Evolutionary conservation across 2,329 filamentous ascomycete genomes (phyloP).

Genomic region (Coniella lustricola): DNA sequence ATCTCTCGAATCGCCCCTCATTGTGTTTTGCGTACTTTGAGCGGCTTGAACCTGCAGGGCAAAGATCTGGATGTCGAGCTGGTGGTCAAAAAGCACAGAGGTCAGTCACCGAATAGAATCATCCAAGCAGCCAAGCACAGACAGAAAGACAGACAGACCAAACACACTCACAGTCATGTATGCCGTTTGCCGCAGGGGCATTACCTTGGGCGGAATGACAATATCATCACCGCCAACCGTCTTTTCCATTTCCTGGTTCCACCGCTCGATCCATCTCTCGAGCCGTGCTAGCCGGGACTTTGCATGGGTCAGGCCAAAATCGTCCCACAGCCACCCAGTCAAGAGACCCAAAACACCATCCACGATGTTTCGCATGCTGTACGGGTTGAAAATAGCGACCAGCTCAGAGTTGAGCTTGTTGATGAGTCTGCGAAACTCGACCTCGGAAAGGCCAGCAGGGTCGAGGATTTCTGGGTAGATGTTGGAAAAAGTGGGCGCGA

Average conservation of each 20-base stretch:
- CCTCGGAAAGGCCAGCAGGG: constrained; percentile 71
- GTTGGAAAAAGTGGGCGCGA: constrained; percentile 90
- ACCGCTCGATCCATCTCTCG: constrained; percentile 77
- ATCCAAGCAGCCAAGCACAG: constrained; percentile 3
- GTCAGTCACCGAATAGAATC: neutral
- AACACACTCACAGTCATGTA: constrained; percentile 66
- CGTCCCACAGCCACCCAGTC: constrained; percentile 94
- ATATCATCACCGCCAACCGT: constrained; percentile 42
- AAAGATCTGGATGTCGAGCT: constrained; percentile 76
- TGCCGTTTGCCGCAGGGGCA: constrained; percentile 72
- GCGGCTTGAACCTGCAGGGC: constrained; percentile 63
- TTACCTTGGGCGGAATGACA: constrained; percentile 58
- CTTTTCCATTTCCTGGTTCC: constrained; percentile 69
- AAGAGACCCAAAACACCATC: constrained; percentile 73
- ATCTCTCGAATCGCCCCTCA: constrained; percentile 10
- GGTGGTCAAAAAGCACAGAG: constrained; percentile 20
- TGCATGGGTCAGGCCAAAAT: constrained; percentile 67
- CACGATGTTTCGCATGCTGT: constrained; percentile 65
- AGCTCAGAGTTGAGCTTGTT: constrained; percentile 76
- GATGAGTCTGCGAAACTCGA: constrained; percentile 77
- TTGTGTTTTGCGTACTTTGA: constrained; percentile 40
- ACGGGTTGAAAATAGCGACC: constrained; percentile 72
- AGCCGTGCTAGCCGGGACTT: constrained; percentile 65
- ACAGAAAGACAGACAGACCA: constrained; percentile 11
- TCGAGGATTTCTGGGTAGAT: constrained; percentile 94